These are phyloP conservation scores for Metschnikowia koreensis DNA, from an alignment of 805 yeast species.

Conservation along the genomic window DNA sequence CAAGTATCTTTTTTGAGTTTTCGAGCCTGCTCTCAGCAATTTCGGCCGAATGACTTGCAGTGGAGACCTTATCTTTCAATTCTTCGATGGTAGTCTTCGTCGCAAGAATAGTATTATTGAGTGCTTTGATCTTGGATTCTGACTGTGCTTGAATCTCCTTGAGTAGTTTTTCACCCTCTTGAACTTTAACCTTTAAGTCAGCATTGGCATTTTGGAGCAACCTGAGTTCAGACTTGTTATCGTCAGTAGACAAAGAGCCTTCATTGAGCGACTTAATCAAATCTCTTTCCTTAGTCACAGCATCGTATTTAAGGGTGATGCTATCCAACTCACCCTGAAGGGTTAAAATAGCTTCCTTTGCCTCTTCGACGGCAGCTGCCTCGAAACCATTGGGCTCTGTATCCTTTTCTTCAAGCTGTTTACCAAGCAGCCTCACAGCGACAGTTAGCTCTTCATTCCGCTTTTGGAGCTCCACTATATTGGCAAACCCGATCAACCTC, in stretches of 20 bases:
- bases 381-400: conserved; percentile 40
- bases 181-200: conserved; percentile 33
- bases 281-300: conserved; percentile 67
- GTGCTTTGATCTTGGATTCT: conserved; percentile 42
- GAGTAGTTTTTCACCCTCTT: conserved; percentile 39
- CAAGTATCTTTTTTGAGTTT: conserved; percentile 36
- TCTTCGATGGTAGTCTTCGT: conserved; percentile 35
- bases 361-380: conserved; percentile 54
- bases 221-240: conserved; percentile 18
- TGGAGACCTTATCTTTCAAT: conserved; percentile 49
- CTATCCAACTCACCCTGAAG: conserved; percentile 58
- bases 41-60: conserved; percentile 52
- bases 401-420: conserved; percentile 67
- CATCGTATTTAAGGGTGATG: conserved; percentile 49
- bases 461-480: conserved; percentile 63
- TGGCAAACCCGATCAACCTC: conserved; percentile 67
- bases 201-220: conserved; percentile 26
- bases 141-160: conserved; percentile 37
- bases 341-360: conserved; percentile 64
- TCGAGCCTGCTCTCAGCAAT: conserved; percentile 53
- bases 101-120: conserved; percentile 39
- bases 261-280: conserved; percentile 42
- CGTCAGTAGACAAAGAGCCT: conserved; percentile 5
- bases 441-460: conserved; percentile 72
- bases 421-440: conserved; percentile 69